These are phyloP conservation scores for Euphrasia arctica DNA, from an alignment of 305 asterid genomes.

Conservation along the genomic window DNA sequence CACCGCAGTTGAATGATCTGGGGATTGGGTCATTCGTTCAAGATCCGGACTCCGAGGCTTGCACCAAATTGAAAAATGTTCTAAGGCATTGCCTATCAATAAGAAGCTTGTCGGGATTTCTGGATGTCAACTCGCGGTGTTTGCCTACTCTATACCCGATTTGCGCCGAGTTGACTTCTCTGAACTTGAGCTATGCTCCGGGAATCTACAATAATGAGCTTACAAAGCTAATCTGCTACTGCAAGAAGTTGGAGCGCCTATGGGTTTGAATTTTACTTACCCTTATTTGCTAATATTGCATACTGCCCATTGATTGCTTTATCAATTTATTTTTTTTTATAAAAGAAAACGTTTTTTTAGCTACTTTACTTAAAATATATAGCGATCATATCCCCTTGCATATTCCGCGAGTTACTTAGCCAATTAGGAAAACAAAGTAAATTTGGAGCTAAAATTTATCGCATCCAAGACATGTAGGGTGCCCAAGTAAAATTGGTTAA, in stretches of 20 bases:
- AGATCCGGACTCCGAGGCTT: slow-evolving; percentile 53
- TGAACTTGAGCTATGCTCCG: slow-evolving; percentile 79
- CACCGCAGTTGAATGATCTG: slow-evolving; percentile 69
- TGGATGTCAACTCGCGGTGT: slow-evolving; percentile 48
- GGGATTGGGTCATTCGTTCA: slow-evolving; percentile 63
- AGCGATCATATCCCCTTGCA: neutral
- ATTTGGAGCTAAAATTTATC: neutral
- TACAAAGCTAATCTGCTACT: slow-evolving; percentile 52
- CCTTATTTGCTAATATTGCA: too few relatives aligned
- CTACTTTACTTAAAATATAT: neutral
- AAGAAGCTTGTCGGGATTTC: slow-evolving; percentile 79
- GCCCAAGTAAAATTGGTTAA: neutral
- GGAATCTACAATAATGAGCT: slow-evolving; percentile 56
- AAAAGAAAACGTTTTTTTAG: neutral
- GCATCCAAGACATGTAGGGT: neutral
- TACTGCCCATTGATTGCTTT: neutral
- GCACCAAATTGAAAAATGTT: slow-evolving; percentile 39
- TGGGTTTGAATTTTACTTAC: slow-evolving; percentile 50
- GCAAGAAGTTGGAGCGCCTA: slow-evolving; percentile 63
- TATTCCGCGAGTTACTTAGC: neutral
- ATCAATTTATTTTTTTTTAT: neutral
- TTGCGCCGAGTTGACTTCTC: slow-evolving; percentile 51
- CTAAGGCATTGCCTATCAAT: slow-evolving; percentile 45
- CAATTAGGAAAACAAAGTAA: neutral
- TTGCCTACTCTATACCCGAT: slow-evolving; percentile 61